Percentiles rank a stretch among this genome's conserved stretches.
These are phyloP conservation scores for Penstemon newberryi DNA, from an alignment of 257 asterid species.

Conservation along the genomic window DNA sequence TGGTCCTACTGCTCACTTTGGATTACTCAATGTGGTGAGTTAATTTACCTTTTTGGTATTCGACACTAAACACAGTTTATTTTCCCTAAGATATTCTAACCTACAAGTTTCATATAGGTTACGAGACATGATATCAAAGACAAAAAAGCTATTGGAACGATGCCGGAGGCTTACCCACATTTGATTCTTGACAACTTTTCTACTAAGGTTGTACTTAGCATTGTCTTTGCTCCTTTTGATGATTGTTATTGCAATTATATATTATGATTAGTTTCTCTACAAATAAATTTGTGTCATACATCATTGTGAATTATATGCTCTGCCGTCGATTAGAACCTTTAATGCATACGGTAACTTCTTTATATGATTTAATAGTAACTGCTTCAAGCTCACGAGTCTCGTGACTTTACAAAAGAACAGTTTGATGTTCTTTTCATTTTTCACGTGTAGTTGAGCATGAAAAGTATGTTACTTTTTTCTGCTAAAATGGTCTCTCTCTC, in stretches of 20 bases:
- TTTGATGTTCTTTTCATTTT: background rate
- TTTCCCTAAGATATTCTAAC: conserved; percentile 20
- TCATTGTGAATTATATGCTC: background rate
- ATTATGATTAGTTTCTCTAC: background rate
- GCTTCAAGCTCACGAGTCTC: background rate
- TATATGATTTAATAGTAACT: background rate
- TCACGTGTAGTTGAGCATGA: background rate
- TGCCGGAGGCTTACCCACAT: conserved; percentile 94
- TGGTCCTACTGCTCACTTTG: conserved; percentile 95
- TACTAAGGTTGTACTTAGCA: conserved; percentile 48
- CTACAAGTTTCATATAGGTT: conserved; percentile 52
- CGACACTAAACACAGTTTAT: background rate
- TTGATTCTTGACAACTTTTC: conserved; percentile 75
- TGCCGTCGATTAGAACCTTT: background rate
- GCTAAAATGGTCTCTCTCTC: background rate
- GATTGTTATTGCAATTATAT: background rate
- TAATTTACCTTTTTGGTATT: conserved; percentile 14
- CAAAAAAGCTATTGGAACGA: conserved; percentile 75
- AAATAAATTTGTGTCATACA: background rate
- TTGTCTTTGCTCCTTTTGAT: background rate
- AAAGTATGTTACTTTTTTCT: background rate
- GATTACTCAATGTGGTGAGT: conserved; percentile 93
- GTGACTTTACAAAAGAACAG: background rate
- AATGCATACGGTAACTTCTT: background rate
- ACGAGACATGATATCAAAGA: conserved; percentile 95